A percentile compares a stretch with the other conserved stretches of the same genome.
phyloP scores from a whole-genome alignment of 805 yeast genomes.

The Starmera quercuum region DNA sequence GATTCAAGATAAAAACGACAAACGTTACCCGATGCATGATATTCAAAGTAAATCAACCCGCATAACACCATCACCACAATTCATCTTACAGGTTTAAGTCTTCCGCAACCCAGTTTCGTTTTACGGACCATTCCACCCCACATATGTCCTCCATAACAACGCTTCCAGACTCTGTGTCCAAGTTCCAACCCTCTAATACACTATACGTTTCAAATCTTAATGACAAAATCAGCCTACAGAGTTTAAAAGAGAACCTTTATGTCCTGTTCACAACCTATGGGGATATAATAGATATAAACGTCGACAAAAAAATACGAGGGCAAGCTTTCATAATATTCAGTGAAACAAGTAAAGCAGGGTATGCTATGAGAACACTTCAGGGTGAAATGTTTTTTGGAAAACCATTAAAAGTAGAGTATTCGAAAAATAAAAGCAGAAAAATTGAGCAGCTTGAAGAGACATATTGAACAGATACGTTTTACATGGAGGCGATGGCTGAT shows the following conservation, averaged over 20 bases:
- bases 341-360: slow-evolving; percentile 39
- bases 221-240: slow-evolving; percentile 39
- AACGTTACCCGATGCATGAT: neutral
- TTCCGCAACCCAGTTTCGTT: too few species aligned
- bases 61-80: too few species aligned
- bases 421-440: slow-evolving; percentile 24
- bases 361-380: slow-evolving; percentile 42
- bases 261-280: slow-evolving; percentile 57
- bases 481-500: too few species aligned
- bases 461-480: too few species aligned
- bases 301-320: slow-evolving; percentile 44
- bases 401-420: slow-evolving; percentile 35
- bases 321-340: slow-evolving; percentile 59
- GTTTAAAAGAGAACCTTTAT: slow-evolving; percentile 46
- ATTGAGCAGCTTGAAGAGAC: slow-evolving; percentile 13
- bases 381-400: slow-evolving; percentile 46
- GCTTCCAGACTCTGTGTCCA: neutral
- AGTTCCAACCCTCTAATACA: slow-evolving; percentile 25
- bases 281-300: slow-evolving; percentile 47
- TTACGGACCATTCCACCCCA: neutral
- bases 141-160: neutral
- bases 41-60: too few species aligned
- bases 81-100: too few species aligned
- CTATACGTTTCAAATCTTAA: slow-evolving; percentile 53
- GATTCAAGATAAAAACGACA: neutral